A percentile compares a stretch with the other conserved stretches of the same genome.
These are phyloP conservation scores for Volvox carteri DNA, from an alignment of 163 green algal species.

Conservation along the genomic window DNA sequence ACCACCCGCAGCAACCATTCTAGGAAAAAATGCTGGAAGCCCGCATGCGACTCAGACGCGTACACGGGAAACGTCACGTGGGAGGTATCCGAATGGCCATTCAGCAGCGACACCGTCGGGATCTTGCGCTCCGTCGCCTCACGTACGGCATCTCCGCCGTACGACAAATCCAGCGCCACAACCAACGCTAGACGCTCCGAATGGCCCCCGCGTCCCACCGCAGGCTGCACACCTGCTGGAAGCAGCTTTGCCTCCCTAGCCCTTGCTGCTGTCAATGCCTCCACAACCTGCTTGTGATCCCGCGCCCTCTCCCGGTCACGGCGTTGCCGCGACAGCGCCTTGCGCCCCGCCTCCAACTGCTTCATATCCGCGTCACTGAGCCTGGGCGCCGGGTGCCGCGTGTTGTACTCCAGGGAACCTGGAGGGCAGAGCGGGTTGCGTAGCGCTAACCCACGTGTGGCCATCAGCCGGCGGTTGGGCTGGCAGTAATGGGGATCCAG, in stretches of 20 bases:
- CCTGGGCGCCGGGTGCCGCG: not conserved
- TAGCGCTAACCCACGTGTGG: slow-evolving; percentile 30
- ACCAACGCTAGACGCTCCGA: slow-evolving; percentile 49
- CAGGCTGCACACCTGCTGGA: slow-evolving; percentile 1
- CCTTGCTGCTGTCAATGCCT: slow-evolving; percentile 5
- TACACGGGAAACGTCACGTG: slow-evolving; percentile 63
- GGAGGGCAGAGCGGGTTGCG: slow-evolving; percentile 28
- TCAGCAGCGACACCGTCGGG: slow-evolving; percentile 54
- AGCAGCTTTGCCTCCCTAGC: slow-evolving; percentile 14
- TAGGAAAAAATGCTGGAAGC: slow-evolving; percentile 63
- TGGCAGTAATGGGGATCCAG: slow-evolving; percentile 57
- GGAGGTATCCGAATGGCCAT: slow-evolving; percentile 58
- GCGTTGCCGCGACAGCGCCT: not conserved
- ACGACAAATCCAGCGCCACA: slow-evolving; percentile 57
- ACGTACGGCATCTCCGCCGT: slow-evolving; percentile 44
- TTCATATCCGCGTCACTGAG: slow-evolving; percentile 44
- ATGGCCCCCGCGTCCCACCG: not conserved
- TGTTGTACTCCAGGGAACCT: not conserved
- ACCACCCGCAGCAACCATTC: slow-evolving; percentile 59
- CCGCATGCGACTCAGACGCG: slow-evolving; percentile 47
- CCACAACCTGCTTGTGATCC: not conserved
- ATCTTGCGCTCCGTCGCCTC: slow-evolving; percentile 58
- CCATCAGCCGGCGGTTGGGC: slow-evolving; percentile 54
- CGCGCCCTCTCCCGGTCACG: not conserved
- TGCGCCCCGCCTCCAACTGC: slow-evolving; percentile 28